Percentiles rank a stretch among this genome's conserved stretches.
Conservation (phyloP, 208 protist genomes). For the Leptomonas seymouri region DNA sequence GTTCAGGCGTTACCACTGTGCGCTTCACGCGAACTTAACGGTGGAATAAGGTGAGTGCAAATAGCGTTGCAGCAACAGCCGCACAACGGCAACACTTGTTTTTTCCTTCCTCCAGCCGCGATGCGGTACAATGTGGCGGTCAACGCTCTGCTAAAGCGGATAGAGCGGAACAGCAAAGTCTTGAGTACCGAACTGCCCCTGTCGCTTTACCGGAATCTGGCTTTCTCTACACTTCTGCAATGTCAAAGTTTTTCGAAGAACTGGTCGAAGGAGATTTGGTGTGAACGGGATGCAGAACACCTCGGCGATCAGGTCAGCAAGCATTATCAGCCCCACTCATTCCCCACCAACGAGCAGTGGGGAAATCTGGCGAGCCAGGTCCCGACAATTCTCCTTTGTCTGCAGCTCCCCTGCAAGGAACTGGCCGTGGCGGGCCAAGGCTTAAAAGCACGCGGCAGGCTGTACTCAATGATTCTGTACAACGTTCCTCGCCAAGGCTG, state of each 20-base stretch:
- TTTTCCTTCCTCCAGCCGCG: not conserved
- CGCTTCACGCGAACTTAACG: too few species aligned
- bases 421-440: not conserved
- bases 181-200: not conserved
- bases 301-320: not conserved
- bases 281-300: not conserved
- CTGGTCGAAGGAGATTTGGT: not conserved
- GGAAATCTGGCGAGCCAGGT: not conserved
- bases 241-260: not conserved
- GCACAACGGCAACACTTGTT: not conserved
- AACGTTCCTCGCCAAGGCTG: not conserved
- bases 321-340: not conserved
- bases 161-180: not conserved
- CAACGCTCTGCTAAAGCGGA: not conserved
- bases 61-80: not conserved
- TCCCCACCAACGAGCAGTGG: not conserved
- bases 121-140: conserved; percentile 16
- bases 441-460: not conserved
- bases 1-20: too few species aligned
- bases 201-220: not conserved
- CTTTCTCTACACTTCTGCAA: not conserved
- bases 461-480: not conserved
- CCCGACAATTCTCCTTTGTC: not conserved
- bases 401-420: not conserved
- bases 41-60: too few species aligned